Percentiles rank a stretch among this genome's conserved stretches.
These are phyloP conservation scores for Aphanomyces invadans DNA, from an alignment of 352 stramenopile species.

Conservation along the genomic window DNA sequence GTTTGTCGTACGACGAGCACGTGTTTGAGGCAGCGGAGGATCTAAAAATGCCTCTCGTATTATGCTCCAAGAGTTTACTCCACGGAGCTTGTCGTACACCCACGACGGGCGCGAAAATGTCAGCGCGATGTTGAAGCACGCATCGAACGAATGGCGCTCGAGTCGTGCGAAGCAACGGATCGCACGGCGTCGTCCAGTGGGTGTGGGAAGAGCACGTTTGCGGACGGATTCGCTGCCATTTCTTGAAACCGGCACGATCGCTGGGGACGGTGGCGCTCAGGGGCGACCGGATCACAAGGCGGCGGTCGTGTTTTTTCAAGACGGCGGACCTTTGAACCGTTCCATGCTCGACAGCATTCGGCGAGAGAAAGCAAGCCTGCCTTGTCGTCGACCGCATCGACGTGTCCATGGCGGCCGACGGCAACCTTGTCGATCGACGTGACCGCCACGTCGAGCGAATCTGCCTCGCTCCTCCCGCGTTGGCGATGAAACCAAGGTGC, in stretches of 20 bases:
- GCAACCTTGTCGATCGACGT: slow-evolving; percentile 70
- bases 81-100: not conserved
- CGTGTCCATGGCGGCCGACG: slow-evolving; percentile 63
- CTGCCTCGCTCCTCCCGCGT: slow-evolving; percentile 64
- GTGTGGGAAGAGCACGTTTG: slow-evolving; percentile 80
- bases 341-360: slow-evolving; percentile 84
- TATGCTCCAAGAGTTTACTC: slow-evolving; percentile 43
- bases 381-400: slow-evolving; percentile 79
- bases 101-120: slow-evolving; percentile 1
- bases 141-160: no score
- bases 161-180: no score
- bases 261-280: slow-evolving; percentile 66
- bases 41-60: slow-evolving; percentile 73
- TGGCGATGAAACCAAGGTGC: slow-evolving; percentile 50
- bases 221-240: slow-evolving; percentile 84
- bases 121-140: not conserved
- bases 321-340: slow-evolving; percentile 79
- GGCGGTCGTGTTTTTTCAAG: slow-evolving; percentile 79
- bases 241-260: slow-evolving; percentile 69
- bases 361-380: slow-evolving; percentile 19
- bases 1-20: slow-evolving; percentile 5
- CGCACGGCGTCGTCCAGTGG: no score
- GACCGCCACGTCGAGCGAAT: slow-evolving; percentile 78
- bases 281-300: no score
- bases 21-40: slow-evolving; percentile 30